Evolutionary conservation across 2,329 filamentous ascomycete genomes (phyloP).

Genomic region (Botrytis paeoniae): DNA sequence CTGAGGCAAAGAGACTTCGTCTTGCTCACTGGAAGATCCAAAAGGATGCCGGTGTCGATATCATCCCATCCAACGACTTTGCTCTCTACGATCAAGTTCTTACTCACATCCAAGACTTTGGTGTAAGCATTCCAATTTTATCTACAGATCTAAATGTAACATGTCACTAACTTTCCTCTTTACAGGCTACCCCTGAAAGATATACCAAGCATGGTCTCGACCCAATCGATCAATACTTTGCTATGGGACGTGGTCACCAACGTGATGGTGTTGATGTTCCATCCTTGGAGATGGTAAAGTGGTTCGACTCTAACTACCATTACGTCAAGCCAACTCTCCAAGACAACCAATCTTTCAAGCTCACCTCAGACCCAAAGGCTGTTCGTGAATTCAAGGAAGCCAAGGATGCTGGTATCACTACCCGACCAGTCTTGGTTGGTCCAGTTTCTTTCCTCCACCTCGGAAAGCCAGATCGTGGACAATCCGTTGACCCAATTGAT

Average conservation of each 20-base stretch:
- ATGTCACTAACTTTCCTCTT: conserved; percentile 19
- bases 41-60: conserved; percentile 94
- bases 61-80: conserved; percentile 99
- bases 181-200: conserved; percentile 81
- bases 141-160: conserved; percentile 1
- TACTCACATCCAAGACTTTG: conserved; percentile 97
- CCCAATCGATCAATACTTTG: conserved; percentile 94
- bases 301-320: conserved; percentile 99
- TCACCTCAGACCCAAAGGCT: conserved; percentile 84
- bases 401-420: conserved; percentile 91
- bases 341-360: conserved; percentile 94
- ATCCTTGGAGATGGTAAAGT: conserved; percentile 98
- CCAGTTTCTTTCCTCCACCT: conserved; percentile 97
- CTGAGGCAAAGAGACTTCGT: conserved; percentile 95
- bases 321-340: conserved; percentile 99
- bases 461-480: conserved; percentile 95
- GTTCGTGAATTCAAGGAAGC: conserved; percentile 93
- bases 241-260: conserved; percentile 98
- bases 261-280: conserved; percentile 92
- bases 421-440: conserved; percentile 90
- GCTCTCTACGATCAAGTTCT: conserved; percentile 98
- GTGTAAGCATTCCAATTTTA: conserved; percentile 55
- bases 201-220: conserved; percentile 89
- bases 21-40: conserved; percentile 99
- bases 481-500: conserved; percentile 88